Conservation (phyloP, 352 stramenopile genomes). For the Globisporangium viniferum region DNA sequence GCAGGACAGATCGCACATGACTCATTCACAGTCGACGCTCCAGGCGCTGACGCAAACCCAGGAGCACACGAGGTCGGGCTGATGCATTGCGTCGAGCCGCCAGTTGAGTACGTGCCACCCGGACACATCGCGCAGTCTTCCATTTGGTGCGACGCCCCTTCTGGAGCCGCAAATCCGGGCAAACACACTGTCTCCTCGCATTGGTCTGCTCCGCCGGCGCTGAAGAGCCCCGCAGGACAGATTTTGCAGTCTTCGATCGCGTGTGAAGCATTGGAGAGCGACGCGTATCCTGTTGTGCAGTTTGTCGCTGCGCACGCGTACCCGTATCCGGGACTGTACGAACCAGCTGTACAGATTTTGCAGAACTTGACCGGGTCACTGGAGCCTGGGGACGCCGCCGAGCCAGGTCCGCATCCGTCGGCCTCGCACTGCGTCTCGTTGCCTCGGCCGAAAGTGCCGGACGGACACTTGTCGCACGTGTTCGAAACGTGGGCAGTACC, state of each 20-base stretch:
- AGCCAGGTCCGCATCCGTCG: conserved; percentile 29
- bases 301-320: conserved; percentile 23
- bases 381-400: conserved; percentile 23
- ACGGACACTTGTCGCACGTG: conserved; percentile 27
- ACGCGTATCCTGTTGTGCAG: conserved; percentile 24
- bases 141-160: conserved; percentile 26
- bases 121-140: conserved; percentile 34
- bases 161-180: conserved; percentile 26
- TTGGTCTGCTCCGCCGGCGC: conserved; percentile 22
- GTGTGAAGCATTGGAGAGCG: conserved; percentile 27
- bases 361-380: conserved; percentile 31
- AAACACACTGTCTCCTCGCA: conserved; percentile 31
- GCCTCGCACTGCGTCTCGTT: conserved; percentile 35
- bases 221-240: conserved; percentile 32
- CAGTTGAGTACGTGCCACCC: conserved; percentile 30
- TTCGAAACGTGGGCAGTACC: conserved; percentile 19
- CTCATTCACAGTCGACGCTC: conserved; percentile 25
- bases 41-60: conserved; percentile 29
- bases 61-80: conserved; percentile 30
- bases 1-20: conserved; percentile 32
- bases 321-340: conserved; percentile 31
- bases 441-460: conserved; percentile 26
- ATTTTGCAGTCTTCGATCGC: conserved; percentile 23
- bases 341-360: conserved; percentile 27
- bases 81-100: conserved; percentile 25